Evolutionary conservation across 495 filamentous ascomycete species (phyloP).

Genomic region (Hamigera avellanea): DNA sequence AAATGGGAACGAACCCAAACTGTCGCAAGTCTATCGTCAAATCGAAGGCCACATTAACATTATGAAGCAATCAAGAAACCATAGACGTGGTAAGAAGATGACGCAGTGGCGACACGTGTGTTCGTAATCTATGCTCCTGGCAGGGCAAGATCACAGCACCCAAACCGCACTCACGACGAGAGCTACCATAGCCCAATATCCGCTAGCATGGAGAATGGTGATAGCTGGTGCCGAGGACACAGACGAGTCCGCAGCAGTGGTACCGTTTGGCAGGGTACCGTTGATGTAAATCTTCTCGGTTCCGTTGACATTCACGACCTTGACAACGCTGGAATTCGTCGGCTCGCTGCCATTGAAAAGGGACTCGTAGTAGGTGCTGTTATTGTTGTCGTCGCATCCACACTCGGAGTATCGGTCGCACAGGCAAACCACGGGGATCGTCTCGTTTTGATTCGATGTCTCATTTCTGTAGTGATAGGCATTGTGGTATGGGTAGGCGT

Average conservation of each 20-base stretch:
- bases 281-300: conserved; percentile 69
- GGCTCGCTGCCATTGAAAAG: conserved; percentile 55
- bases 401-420: conserved; percentile 63
- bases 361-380: conserved; percentile 44
- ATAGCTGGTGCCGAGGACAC: conserved; percentile 12
- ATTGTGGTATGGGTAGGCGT: conserved; percentile 61
- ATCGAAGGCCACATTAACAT: too few relatives aligned
- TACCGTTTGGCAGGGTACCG: conserved; percentile 78
- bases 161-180: conserved; percentile 39
- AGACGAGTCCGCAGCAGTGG: conserved; percentile 45
- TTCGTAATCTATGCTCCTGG: not conserved
- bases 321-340: conserved; percentile 52
- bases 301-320: conserved; percentile 56
- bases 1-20: too few relatives aligned
- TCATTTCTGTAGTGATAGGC: conserved; percentile 39
- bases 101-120: too few relatives aligned
- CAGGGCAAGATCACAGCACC: conserved; percentile 12
- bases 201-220: conserved; percentile 32
- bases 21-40: too few relatives aligned
- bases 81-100: too few relatives aligned
- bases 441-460: conserved; percentile 45
- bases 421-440: conserved; percentile 59
- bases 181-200: conserved; percentile 52
- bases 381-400: conserved; percentile 70
- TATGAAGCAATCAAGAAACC: too few relatives aligned